A percentile compares a stretch with the other conserved stretches of the same genome.
Evolutionary conservation across 1,284 basidiomycete species (phyloP).

Genomic region (Sanghuangporus baumii): DNA sequence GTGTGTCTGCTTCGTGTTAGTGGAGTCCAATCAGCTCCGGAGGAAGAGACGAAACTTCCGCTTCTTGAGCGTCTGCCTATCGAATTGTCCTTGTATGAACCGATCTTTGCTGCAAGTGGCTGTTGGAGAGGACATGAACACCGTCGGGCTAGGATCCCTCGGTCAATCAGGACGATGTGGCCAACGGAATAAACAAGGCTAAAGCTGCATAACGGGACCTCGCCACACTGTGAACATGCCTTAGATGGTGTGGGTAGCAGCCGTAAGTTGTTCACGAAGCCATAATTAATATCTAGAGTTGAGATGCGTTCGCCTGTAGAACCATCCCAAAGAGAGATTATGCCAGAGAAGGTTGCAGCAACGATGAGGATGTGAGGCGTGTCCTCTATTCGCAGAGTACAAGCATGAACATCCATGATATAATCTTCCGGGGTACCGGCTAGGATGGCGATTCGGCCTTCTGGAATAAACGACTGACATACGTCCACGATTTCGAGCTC

Average conservation of each 20-base stretch:
- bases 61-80: conserved; percentile 53
- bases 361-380: conserved; percentile 48
- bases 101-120: conserved; percentile 31
- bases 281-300: conserved; percentile 52
- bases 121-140: conserved; percentile 59
- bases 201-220: conserved; percentile 58
- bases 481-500: conserved; percentile 51
- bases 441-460: conserved; percentile 29
- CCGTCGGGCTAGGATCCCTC: conserved; percentile 49
- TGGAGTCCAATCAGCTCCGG: conserved; percentile 38
- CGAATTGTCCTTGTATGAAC: conserved; percentile 37
- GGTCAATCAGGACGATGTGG: conserved; percentile 54
- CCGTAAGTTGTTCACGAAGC: conserved; percentile 46
- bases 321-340: conserved; percentile 68
- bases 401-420: conserved; percentile 48
- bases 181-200: conserved; percentile 57
- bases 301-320: conserved; percentile 53
- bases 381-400: conserved; percentile 44
- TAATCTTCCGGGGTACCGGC: conserved; percentile 53
- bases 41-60: conserved; percentile 46
- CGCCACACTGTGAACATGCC: conserved; percentile 62
- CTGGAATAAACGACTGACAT: conserved; percentile 26
- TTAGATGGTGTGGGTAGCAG: conserved; percentile 45
- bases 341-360: conserved; percentile 58
- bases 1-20: conserved; percentile 39